Base-by-base conservation (phyloP, 1,139 yeast species). In the Candida dubliniensis region DNA sequence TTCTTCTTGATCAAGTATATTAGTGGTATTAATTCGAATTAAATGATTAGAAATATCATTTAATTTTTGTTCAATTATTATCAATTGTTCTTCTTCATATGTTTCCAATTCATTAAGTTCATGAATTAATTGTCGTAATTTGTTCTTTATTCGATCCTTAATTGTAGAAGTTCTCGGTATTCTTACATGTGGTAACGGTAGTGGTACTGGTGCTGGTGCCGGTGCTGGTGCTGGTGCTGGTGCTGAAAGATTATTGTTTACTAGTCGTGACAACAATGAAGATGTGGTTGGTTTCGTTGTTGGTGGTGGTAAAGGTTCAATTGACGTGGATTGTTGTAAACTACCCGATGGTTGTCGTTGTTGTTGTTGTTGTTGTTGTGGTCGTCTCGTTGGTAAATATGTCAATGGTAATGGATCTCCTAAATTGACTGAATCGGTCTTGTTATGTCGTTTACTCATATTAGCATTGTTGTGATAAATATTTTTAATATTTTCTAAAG, bases 351-450 rank as follows among this genome's bases (percentile, higher is more conserved):
- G 18, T 15, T 40, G 49, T 18, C 31, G 32, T 33, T 31, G 41
- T 38, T n/a, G 42, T 15, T 23, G 39, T 18, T 34, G 41, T 25
- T 35, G 26, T 18, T 38, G 25, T 23, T 36, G 36, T 10, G 26
- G 25, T 41, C 27, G 18, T 32, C 32, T 33, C 30, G 43, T 31
- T 42, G 46, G 30, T 26, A 58, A 57, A 47, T 69, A 69, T 7
- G 71, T 69, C 33, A 69, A 52, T 2, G 74, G 74, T 42, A 69
- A 57, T 1, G 74, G 74, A 3, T 67, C 71, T 1, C 74, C 74
- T 34, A 67, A 47, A 36, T 51, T 54, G 10, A 51, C 30, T 18
- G 38, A 23, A 14, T 47, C 52, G 18, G 40, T 25, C 33, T 44
- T 46, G 8, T 34, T 35, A 35, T 29, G 23, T 36, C 48, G 41